Evolutionary conservation across 208 protist genomes (phyloP).

Genomic region (Acanthamoeba quina): DNA sequence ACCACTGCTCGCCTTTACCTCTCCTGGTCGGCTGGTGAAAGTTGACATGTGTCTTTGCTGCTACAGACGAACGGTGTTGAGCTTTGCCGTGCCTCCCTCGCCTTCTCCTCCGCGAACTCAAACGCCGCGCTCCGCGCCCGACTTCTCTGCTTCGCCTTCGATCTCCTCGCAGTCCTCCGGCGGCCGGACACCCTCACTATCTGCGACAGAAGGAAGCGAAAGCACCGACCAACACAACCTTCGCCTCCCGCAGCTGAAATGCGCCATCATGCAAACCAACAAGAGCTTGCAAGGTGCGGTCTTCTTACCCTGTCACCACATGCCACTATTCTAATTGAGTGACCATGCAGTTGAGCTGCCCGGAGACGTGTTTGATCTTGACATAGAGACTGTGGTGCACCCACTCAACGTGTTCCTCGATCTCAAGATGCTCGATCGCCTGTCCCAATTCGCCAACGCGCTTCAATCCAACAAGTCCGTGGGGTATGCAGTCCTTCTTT

Average conservation of each 20-base stretch:
- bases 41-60: neutral
- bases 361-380: slow-evolving; percentile 1
- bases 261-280: slow-evolving; percentile 46
- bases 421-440: slow-evolving; percentile 4
- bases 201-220: too few species aligned
- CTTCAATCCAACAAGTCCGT: neutral
- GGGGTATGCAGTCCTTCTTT: neutral
- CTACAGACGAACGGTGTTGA: neutral
- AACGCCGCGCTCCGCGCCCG: neutral
- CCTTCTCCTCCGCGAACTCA: neutral
- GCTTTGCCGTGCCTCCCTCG: neutral
- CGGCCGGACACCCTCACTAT: neutral
- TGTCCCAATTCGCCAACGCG: slow-evolving; percentile 5
- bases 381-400: neutral
- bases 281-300: slow-evolving; percentile 15
- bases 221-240: neutral
- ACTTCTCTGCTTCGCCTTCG: neutral
- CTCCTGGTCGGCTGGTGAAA: neutral
- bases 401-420: slow-evolving; percentile 33
- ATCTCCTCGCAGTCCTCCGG: neutral
- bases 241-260: slow-evolving; percentile 10
- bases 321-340: neutral
- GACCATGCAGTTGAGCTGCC: slow-evolving; percentile 21
- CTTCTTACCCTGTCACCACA: neutral
- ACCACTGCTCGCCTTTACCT: neutral